Evolutionary conservation across 2,329 filamentous ascomycete species (phyloP), one percentile per base, ranked within the genome.

Genomic region (Neonectria neomacrospora): DNA sequence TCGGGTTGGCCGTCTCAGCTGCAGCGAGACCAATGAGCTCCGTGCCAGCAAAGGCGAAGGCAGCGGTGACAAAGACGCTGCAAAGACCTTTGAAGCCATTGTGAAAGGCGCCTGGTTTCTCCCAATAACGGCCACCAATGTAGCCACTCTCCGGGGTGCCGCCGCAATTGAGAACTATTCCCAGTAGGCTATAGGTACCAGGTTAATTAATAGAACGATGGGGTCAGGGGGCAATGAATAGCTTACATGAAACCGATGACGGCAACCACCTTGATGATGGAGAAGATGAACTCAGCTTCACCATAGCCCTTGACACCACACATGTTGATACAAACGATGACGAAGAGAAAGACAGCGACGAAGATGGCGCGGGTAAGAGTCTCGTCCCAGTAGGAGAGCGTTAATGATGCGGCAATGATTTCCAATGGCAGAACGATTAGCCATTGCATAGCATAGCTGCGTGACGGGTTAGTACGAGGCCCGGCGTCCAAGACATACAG

Each of bases 221-320:
- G 54, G 20, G 42, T 12, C 39, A 37, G 28, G 22, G 47, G 18
- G 28, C 37, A 54, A n/a, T 90, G 8, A 20, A 37, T 6, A 18
- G 80, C 88, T 81, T 79, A 91, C 90, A 97, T 94, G 79, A 96
- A 97, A 54, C 92, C 93, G 67, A 97, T 90, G 8, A 97, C 89
- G 30, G 94, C 93, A 44, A 90, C 83, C 54, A 97, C 88, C 76
- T 97, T 97, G 80, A 97, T 83, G 55, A 94, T 88, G 32, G 92
- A 91, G 75, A 97, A 96, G 60, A 94, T 81, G 70, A 97, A 97
- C 73, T 97, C 94, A 16, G 92, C 93, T 78, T 97, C 94, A 73
- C 93, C 94, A 71, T 96, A 97, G 26, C 91, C 92, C 74, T 91
- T 92, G 66, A 97, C 91, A 54, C 94, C 93, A 72, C 95, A 96